Percentiles rank a stretch among this genome's conserved stretches.
Conservation (phyloP, 225 moss, liverwort and hornwort species). For the Bryum argenteum region DNA sequence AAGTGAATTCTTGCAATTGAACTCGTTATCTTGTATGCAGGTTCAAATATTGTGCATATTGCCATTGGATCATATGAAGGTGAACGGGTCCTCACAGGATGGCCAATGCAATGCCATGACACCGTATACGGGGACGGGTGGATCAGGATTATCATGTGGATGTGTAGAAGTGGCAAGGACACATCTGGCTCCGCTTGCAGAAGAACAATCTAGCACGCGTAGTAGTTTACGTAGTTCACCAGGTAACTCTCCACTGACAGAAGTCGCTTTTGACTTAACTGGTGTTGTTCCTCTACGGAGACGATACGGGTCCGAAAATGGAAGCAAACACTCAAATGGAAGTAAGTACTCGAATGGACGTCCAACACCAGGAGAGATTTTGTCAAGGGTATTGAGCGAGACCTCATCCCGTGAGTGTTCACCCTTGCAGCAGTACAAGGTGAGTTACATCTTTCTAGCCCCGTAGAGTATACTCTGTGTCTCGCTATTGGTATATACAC, state of each 20-base stretch:
- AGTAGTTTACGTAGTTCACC: conserved; percentile 45
- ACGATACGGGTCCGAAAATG: conserved; percentile 61
- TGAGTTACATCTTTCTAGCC: conserved; percentile 19
- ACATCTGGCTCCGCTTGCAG: conserved; percentile 51
- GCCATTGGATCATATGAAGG: conserved; percentile 34
- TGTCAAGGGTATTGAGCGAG: conserved; percentile 46
- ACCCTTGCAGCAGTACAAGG: conserved; percentile 44
- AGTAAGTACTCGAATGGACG: conserved; percentile 28
- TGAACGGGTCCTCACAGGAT: conserved; percentile 45
- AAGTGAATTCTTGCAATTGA: not conserved
- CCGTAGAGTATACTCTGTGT: not conserved
- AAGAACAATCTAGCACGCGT: conserved; percentile 46
- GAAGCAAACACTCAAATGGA: conserved; percentile 34
- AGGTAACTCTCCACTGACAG: conserved; percentile 42
- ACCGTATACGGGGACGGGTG: conserved; percentile 37
- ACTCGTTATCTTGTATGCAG: conserved; percentile 28
- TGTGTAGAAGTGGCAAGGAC: conserved; percentile 71
- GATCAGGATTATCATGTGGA: conserved; percentile 65
- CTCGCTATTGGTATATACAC: not conserved
- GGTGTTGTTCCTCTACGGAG: conserved; percentile 66
- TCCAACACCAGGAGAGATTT: conserved; percentile 42
- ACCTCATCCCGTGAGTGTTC: conserved; percentile 39
- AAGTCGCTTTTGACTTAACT: conserved; percentile 32
- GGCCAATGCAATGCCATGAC: conserved; percentile 28
- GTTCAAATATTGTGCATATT: conserved; percentile 47